Evolutionary conservation across 306 rosid species (phyloP), one percentile per base, ranked within the genome.

Genomic region (Medicago ruthenica): DNA sequence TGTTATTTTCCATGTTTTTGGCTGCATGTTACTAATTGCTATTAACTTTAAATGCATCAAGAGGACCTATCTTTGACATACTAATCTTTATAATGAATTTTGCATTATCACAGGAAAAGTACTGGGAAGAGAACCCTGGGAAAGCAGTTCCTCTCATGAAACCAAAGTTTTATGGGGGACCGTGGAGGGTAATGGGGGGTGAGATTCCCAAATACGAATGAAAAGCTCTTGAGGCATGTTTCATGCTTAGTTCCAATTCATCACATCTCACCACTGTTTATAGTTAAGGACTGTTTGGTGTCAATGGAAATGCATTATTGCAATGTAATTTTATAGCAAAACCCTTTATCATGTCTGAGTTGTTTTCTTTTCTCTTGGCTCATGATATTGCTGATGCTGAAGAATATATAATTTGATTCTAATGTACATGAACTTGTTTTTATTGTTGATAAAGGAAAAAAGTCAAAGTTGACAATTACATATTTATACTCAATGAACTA

Each of bases 111-210:
- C 87, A 93, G 97, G 98, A 93, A 76, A 93, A 91, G 77, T 93
- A 91, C 79, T 93, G 98, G 98, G 97, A 91, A 83, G 96, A 93
- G 54, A 93, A 91, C 58, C 97, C 96, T 13, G 96, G 96, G 41
- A 86, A 81, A 76, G 83, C 54, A 22, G 93, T 93, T 70, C 98
- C 98, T 73, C 75, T 89, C 21, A 93, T 89, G 98, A 81, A 61
- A 75, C 98, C 98, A 50, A 85, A 66, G 80, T 93, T 90, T 79
- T 91, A 91, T 83, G 37, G 63, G 57, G 98, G 97, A 64, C 97
- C 50, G 3, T 45, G 73, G 63, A 57, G 63, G 9, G 63, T 57
- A 21, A 57, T 57, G n/a, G n/a, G 76, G 18, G 98, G 97, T 47
- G 86, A 88, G 21, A 90, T 72, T 18, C 83, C 81, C 27, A 39